A percentile compares a stretch with the other conserved stretches of the same genome.
Conservation (phyloP, 805 yeast genomes). For the Zygosaccharomyces pseudorouxii region DNA sequence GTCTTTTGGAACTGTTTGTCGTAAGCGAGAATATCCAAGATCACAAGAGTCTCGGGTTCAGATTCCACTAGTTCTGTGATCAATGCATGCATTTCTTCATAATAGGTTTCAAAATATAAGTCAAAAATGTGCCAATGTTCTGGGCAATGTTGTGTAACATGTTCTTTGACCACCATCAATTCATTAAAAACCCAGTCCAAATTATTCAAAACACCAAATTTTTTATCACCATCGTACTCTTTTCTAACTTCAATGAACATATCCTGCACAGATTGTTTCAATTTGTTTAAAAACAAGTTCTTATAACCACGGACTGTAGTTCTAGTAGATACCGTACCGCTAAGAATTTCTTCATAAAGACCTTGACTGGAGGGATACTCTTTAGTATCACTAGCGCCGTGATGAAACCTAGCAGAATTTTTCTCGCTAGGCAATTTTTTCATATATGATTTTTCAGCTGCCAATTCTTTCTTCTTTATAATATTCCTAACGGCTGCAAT, state of each 20-base stretch:
- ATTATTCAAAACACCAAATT: slow-evolving; percentile 60
- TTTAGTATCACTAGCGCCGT: slow-evolving; percentile 16
- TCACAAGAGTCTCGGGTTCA: slow-evolving; percentile 75
- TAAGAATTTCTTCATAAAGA: slow-evolving; percentile 38
- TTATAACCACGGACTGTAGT: slow-evolving; percentile 54
- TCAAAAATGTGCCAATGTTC: slow-evolving; percentile 66
- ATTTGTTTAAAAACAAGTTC: slow-evolving; percentile 51
- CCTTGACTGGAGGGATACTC: slow-evolving; percentile 33
- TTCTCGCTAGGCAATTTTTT: slow-evolving; percentile 28
- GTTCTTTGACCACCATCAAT: slow-evolving; percentile 57
- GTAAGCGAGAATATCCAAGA: slow-evolving; percentile 69
- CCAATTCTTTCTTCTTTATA: slow-evolving; percentile 31
- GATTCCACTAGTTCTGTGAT: slow-evolving; percentile 58
- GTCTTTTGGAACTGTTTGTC: slow-evolving; percentile 62
- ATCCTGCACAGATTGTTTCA: slow-evolving; percentile 56
- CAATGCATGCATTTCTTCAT: slow-evolving; percentile 56
- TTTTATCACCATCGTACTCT: slow-evolving; percentile 44
- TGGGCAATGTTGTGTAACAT: slow-evolving; percentile 60
- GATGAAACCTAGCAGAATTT: slow-evolving; percentile 13
- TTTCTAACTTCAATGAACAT: slow-evolving; percentile 59
- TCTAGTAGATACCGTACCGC: slow-evolving; percentile 42
- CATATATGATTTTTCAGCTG: slow-evolving; percentile 26
- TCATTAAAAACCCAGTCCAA: slow-evolving; percentile 84
- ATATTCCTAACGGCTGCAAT: slow-evolving; percentile 36
- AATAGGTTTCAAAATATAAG: slow-evolving; percentile 61